Evolutionary conservation across 148 eudicot species (phyloP), one percentile per base, ranked within the genome.

Genomic region (Vaccinium myrtillus): DNA sequence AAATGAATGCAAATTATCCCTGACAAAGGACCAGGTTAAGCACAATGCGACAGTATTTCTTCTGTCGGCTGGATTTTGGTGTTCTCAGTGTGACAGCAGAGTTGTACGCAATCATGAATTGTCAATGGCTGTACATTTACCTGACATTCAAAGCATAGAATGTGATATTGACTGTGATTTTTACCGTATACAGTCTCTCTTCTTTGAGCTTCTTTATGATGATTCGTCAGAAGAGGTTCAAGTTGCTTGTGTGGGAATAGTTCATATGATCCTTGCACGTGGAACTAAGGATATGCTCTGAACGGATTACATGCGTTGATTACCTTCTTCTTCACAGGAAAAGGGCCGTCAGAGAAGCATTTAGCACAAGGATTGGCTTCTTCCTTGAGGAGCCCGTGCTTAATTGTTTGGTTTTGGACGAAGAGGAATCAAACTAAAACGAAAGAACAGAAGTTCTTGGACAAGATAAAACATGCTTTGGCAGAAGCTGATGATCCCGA

Each of bases 201-300:
- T 97, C 86, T 95, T 97, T 85, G 84, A 85, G 74, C 89, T 92
- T 82, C 91, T 97, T 8, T 92, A 86, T 87, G 92, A 93, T 78
- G 96, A 95, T 69, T 90, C 92, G 65, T 94, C 95, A 0, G 98
- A 93, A 89, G 96, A 97, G 59, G 92, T 94, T 88, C 98, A 93
- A 91, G 84, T 94, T 85, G 91, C 95, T 59, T 92, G 94, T 89
- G 91, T 93, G 80, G 87, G 88, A 85, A 89, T 91, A 79, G 89
- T 95, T 75, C 91, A 86, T 27, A 91, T 95, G 75, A 86, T 97
- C 81, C 87, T 97, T 85, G 77, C 88, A 30, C 99, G 95, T 86
- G 88, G 87, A 79, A 87, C 91, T 36, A 84, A 86, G 82, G 89
- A 90, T 70, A 76, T 87, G 87, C 82, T 94, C 89, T 77, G 88